Percentiles rank a stretch among this genome's conserved stretches.
Evolutionary conservation across 2,329 filamentous ascomycete species (phyloP).

Genomic region (Mycogone perniciosa): DNA sequence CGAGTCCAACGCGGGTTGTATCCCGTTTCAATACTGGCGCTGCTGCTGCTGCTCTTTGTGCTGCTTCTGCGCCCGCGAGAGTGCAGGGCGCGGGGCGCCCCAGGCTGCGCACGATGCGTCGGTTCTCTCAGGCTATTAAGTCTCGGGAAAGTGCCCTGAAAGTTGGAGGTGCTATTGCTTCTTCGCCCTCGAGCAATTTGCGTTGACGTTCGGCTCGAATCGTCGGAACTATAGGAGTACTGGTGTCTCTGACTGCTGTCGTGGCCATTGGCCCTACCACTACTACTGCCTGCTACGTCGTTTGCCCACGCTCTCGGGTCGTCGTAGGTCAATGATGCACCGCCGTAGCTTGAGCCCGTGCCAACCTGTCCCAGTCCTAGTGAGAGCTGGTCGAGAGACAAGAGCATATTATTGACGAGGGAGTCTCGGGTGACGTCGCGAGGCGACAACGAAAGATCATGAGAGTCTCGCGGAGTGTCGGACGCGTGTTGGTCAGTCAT

Average conservation of each 20-base stretch:
- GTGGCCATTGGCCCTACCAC: background rate
- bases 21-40: constrained; percentile 59
- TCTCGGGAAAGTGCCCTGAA: constrained; percentile 52
- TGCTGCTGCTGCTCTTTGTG: constrained; percentile 68
- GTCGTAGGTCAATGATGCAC: constrained; percentile 19
- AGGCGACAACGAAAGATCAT: constrained; percentile 77
- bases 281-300: constrained; percentile 24
- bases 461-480: constrained; percentile 53
- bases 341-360: constrained; percentile 8
- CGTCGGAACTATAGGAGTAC: constrained; percentile 58
- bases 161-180: constrained; percentile 76
- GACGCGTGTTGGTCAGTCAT: constrained; percentile 22
- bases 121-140: constrained; percentile 57
- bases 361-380: constrained; percentile 35
- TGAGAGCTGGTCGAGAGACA: constrained; percentile 82
- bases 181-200: constrained; percentile 54
- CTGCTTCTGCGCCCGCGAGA: constrained; percentile 52
- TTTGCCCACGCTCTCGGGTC: constrained; percentile 18
- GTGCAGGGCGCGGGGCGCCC: constrained; percentile 37
- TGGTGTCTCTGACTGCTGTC: constrained; percentile 21
- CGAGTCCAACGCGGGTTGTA: constrained; percentile 56
- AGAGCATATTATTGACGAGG: constrained; percentile 90
- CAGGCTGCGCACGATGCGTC: constrained; percentile 29
- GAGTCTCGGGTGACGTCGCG: constrained; percentile 78
- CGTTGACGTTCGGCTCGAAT: constrained; percentile 47